Evolutionary conservation across 1,139 yeast species (phyloP), one percentile per base, ranked within the genome.

Genomic region (Debaryomycetaceae sp.): DNA sequence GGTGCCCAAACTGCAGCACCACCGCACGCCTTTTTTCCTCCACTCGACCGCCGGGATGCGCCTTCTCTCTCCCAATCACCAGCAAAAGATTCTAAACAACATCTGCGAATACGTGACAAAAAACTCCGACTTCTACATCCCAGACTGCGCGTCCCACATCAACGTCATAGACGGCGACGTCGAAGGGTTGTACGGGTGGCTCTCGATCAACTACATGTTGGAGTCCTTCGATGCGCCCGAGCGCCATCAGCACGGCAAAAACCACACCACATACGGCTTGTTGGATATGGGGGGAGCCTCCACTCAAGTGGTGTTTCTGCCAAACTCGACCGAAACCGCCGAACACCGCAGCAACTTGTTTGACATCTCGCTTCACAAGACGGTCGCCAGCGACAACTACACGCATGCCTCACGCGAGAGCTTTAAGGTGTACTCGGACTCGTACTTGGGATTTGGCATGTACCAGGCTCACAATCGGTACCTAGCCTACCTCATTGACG

Each of bases 271-370:
- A 0, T 82, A 75, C 44, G 95, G 95, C 2, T 64, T 84, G 22
- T 53, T 85, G 38, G 94, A 84, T 42, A 80, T 85, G 88, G 95
- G 95, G 3, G 95, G 95, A 0, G 93, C 93, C 0, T 81, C 91
- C 2, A 80, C 94, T 1, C 95, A 85, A 49, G 75, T 85, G 22
- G 84, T 86, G 1, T 84, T 83, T 50, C 83, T 76, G 42, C 93
- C 94, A 0, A 73, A 75, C 44, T 37, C 57, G 13, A 63, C 80
- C 0, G 84, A 79, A 40, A 58, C 64, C 10, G 58, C 53, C 5
- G 75, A 73, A 34, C 82, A 79, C 43, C 51, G 61, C 32, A 75
- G 77, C 34, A 74, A 72, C 31, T 53, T 83, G 34, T 75, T 71
- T 45, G 59, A 60, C 23, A 53, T 84, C 2, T 61, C 12, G 27